A percentile compares a stretch with the other conserved stretches of the same genome.
Conservation (phyloP, 2,329 filamentous ascomycete species). For the Nothophoma quercina region DNA sequence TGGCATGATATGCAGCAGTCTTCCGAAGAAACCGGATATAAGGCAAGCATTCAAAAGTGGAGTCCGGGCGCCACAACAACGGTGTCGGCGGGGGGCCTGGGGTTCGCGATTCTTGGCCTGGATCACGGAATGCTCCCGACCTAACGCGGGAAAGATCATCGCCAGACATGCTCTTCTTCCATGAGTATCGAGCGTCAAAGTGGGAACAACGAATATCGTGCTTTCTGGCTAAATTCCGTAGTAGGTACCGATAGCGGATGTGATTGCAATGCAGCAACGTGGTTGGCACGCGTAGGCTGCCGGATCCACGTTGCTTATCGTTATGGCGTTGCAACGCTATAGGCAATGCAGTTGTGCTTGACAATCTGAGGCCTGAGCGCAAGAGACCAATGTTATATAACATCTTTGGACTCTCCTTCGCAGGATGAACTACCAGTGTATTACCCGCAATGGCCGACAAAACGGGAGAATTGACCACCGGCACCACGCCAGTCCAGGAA, state of each 20-base stretch:
- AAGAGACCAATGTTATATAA: no score
- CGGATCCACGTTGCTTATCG: neutral
- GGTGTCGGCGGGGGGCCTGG: neutral
- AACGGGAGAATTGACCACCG: constrained; percentile 1
- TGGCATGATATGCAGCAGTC: no score
- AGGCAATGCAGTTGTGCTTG: no score
- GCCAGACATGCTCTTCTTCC: neutral
- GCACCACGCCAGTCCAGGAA: constrained; percentile 7
- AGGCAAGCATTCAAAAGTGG: neutral
- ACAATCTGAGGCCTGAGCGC: no score
- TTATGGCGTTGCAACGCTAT: neutral
- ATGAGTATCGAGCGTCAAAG: constrained; percentile 12
- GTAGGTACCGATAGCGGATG: neutral
- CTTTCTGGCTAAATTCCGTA: constrained; percentile 5
- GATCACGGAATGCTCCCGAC: constrained; percentile 18
- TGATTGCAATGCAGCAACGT: neutral
- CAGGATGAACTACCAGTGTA: no score
- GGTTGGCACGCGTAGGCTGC: neutral
- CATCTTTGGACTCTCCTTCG: no score
- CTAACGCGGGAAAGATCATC: constrained; percentile 14
- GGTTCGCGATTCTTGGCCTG: constrained; percentile 24
- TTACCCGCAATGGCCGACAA: constrained; percentile 9
- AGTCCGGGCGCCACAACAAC: neutral
- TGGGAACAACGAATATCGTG: constrained; percentile 23
- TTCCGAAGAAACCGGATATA: neutral